Conservation (phyloP, 2,329 filamentous ascomycete species). For the Aspergillus bombycis region DNA sequence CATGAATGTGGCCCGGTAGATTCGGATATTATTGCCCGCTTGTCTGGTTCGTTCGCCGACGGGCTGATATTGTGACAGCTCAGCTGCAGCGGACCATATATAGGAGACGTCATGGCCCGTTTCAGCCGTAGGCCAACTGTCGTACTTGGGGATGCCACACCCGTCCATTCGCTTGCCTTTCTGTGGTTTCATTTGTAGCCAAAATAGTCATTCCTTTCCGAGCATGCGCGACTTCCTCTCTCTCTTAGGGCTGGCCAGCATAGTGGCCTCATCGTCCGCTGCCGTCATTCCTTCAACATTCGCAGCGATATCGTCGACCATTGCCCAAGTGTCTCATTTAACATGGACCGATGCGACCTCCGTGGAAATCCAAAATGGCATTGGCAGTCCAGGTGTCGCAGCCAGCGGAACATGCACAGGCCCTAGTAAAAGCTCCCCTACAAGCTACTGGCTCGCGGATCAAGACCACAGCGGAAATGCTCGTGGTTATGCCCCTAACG, state of each 20-base stretch:
- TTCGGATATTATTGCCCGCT: background rate
- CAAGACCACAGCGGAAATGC: conserved; percentile 29
- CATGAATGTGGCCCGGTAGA: background rate
- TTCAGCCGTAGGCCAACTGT: background rate
- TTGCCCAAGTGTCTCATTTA: background rate
- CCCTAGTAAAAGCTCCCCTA: conserved; percentile 6
- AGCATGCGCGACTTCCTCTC: conserved; percentile 21
- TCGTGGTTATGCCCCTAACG: conserved; percentile 29
- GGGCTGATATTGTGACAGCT: background rate
- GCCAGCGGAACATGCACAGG: conserved; percentile 15
- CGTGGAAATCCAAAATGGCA: background rate
- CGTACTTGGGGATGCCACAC: background rate
- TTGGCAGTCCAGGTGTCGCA: background rate
- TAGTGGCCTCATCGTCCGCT: conserved; percentile 16
- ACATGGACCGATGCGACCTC: background rate
- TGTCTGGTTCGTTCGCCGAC: background rate
- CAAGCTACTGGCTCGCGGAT: conserved; percentile 28
- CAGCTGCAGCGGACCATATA: background rate
- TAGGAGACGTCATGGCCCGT: background rate
- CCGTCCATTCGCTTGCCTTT: background rate
- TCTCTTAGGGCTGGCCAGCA: conserved; percentile 16
- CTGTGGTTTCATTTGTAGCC: background rate
- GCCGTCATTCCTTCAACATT: conserved; percentile 18
- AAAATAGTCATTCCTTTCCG: background rate
- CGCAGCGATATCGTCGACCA: background rate